phyloP scores from a whole-genome alignment of 1,284 basidiomycete species.

The Malassezia japonica region DNA sequence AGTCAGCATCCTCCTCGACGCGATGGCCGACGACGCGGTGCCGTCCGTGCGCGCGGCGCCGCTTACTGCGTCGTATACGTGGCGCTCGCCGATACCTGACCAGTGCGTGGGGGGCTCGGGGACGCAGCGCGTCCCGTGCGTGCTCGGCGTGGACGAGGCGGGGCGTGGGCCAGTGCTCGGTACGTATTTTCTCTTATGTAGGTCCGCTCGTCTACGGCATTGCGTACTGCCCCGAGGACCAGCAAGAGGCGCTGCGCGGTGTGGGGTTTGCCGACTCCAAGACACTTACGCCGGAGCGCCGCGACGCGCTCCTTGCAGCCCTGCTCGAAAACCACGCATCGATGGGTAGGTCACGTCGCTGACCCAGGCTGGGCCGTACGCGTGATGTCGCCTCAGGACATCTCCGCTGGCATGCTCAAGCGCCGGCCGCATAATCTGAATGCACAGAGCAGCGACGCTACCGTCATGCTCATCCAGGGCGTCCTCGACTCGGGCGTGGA shows the following conservation, averaged over 20 bases:
- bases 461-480: conserved; percentile 73
- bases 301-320: conserved; percentile 43
- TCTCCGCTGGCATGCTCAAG: conserved; percentile 81
- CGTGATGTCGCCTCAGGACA: conserved; percentile 74
- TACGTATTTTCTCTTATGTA: conserved; percentile 20
- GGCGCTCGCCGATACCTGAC: conserved; percentile 10
- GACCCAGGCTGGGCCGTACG: conserved; percentile 65
- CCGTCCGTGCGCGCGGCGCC: conserved; percentile 15
- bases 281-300: conserved; percentile 60
- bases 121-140: conserved; percentile 26
- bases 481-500: conserved; percentile 70
- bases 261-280: conserved; percentile 98
- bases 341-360: conserved; percentile 4
- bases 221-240: conserved; percentile 77
- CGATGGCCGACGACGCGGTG: not conserved
- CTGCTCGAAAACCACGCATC: conserved; percentile 24
- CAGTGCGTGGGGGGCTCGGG: conserved; percentile 13
- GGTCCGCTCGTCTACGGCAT: conserved; percentile 86
- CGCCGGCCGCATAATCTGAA: conserved; percentile 79
- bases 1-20: conserved; percentile 7
- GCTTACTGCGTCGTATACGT: conserved; percentile 16
- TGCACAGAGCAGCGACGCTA: conserved; percentile 82
- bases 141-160: conserved; percentile 86
- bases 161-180: conserved; percentile 87
- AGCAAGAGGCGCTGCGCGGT: conserved; percentile 62